Base-by-base conservation (phyloP, 2,329 filamentous ascomycete species). In the Pseudopyrenochaeta lycopersici region DNA sequence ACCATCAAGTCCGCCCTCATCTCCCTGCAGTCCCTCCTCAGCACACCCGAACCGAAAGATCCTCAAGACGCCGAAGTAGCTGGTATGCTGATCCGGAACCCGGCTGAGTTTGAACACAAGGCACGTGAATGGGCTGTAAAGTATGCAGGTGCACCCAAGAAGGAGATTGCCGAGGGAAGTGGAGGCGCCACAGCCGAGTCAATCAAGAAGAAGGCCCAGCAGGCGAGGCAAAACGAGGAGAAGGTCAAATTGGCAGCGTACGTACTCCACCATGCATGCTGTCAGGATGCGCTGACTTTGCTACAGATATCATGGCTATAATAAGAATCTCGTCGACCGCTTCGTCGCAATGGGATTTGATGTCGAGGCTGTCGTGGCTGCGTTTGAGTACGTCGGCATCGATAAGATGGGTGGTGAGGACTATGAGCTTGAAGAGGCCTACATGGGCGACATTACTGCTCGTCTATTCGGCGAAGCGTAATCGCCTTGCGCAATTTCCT, bases 51-150 rank as follows among this genome's bases (percentile, higher is more conserved):
- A 75, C 94, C 95, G 0, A 96, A 94, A 68, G 95, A 99, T 63
- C 95, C 95, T 0, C 95, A 99, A 79, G 95, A 99, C 70, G 93
- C 93, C 33, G 92, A 97, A 75, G 95, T 98, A 1, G 95, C 95
- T 20, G 87, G 85, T 68, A 96, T 97, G 91, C 83, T 98, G 70
- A 82, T 96, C 54, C 85, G 88, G 2, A 85, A 90, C 41, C 92
- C 91, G 0, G 86, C 90, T 42, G 86, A 88, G 51, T 98, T 97
- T 69, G 87, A 90, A 49, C 84, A 87, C 60, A 89, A 90, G 62
- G 95, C 95, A 1, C 87, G 92, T 58, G 90, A 97, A 62, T 99
- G 95, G 95, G 91, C 95, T 2, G 86, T 96, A 39, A 84, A 86
- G 64, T 86, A 93, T 74, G 95, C 94, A 1, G 87, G 88, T 29